Evolutionary conservation across 306 rosid species (phyloP).

Genomic region (Corylus americana): DNA sequence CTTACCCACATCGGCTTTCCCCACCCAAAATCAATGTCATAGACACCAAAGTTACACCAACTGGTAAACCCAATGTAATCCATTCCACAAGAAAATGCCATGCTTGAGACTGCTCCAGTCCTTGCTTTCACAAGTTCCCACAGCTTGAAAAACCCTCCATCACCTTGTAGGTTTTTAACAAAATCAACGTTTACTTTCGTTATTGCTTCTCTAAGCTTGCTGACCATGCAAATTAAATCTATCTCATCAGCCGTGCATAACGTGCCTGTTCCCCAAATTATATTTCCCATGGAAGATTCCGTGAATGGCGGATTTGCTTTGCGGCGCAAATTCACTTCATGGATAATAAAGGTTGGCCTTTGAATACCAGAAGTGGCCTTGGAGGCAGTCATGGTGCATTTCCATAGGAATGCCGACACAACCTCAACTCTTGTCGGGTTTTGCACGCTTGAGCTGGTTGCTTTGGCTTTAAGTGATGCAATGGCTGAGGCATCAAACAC

Average conservation of each 20-base stretch:
- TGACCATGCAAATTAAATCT: background rate
- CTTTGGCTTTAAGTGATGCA: constrained; percentile 6
- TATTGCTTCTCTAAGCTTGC: constrained; percentile 4
- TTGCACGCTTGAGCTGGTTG: background rate
- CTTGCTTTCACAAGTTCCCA: background rate
- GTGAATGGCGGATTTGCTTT: background rate
- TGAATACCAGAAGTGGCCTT: background rate
- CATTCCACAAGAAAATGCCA: background rate
- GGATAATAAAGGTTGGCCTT: background rate
- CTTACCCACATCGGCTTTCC: constrained; percentile 2
- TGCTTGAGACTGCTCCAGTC: background rate
- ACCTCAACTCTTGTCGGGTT: background rate
- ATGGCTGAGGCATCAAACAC: constrained; percentile 12
- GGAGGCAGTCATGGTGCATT: background rate
- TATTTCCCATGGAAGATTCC: constrained; percentile 1
- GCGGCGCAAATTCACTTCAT: constrained; percentile 8
- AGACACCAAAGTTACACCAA: constrained; percentile 9
- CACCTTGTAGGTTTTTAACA: background rate
- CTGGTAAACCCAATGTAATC: constrained; percentile 13
- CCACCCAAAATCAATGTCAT: background rate
- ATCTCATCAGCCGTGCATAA: background rate
- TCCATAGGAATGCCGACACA: constrained; percentile 12
- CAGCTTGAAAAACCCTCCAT: constrained; percentile 2
- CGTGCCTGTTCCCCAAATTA: background rate
- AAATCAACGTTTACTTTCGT: background rate